Base-by-base conservation (phyloP, 179 eudicot species). In the Pouteria campechiana region DNA sequence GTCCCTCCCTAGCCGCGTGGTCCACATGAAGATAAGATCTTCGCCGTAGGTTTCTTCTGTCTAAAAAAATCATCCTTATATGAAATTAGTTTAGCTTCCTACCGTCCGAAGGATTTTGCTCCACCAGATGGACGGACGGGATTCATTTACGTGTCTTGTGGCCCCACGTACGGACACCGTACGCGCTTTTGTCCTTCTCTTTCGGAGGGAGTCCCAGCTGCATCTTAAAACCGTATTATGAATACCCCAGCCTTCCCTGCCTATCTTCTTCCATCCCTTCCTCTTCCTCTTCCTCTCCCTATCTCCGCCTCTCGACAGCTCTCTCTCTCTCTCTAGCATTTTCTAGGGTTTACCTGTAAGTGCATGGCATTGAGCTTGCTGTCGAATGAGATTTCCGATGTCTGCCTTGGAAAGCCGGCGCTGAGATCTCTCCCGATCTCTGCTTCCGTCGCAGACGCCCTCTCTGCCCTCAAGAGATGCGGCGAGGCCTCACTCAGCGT, bases 361-460 rank as follows among this genome's bases (percentile, higher is more conserved):
- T 86, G 94, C 51, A 90, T 90, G 98, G 98, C 90, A 82, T 78
- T 61, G 40, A 50, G 61, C 31, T 41, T 86, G 31, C 44, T 78
- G 32, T 54, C 63, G 6, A 55, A 52, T 51, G 82, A 78, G 28
- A 58, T 82, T 1, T 73, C 93, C 0, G 95, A 85, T 29, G 58
- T 85, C 10, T 81, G 95, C 56, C 55, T 85, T 15, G 95, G 95
- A 17, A 85, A 85, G 63, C 93, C 95, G 23, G 46, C 79, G 55
- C 49, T 81, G 49, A 72, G 67, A 61, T 55, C 63, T 17, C 58
- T 85, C 24, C 56, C 82, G 3, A 30, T 28, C 36, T 27, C 70
- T 29, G 64, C 84, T 55, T 63, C 84, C 46, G 57, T 82, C 54
- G 39, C 69, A 39, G 82, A 70, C 55, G 81, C 95, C 2, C 18